Percentiles rank a stretch among this genome's conserved stretches.
phyloP scores from a whole-genome alignment of 768 basidiomycete species.

The Russula dissimulans region DNA sequence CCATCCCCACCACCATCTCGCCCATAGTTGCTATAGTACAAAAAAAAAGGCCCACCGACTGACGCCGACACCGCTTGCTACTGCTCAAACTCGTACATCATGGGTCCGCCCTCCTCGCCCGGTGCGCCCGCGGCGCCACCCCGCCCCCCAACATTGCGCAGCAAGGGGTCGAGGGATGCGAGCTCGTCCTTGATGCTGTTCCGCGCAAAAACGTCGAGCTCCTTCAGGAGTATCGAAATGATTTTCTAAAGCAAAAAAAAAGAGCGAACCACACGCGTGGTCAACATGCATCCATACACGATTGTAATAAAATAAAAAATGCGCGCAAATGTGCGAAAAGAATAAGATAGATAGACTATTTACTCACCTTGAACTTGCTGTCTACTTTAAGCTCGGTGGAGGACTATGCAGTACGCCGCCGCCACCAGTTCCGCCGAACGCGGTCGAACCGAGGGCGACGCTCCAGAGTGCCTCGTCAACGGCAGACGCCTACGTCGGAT shows the following conservation, averaged over 20 bases:
- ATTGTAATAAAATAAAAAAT: too few species aligned
- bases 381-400: constrained; percentile 67
- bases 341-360: not conserved
- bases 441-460: constrained; percentile 34
- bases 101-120: not conserved
- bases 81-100: too few species aligned
- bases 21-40: too few species aligned
- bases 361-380: constrained; percentile 64
- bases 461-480: constrained; percentile 55
- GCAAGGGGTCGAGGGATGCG: constrained; percentile 68
- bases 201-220: constrained; percentile 74
- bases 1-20: too few species aligned
- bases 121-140: constrained; percentile 12
- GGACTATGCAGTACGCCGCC: constrained; percentile 36
- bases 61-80: not conserved
- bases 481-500: constrained; percentile 32
- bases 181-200: constrained; percentile 77
- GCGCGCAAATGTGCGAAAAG: too few species aligned
- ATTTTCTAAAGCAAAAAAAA: constrained; percentile 53
- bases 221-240: constrained; percentile 67
- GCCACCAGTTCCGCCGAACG: constrained; percentile 6
- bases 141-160: constrained; percentile 44
- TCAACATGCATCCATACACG: too few species aligned
- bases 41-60: not conserved
- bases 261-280: not conserved